A percentile compares a stretch with the other conserved stretches of the same genome.
These are phyloP conservation scores for Trichosporon sp. DNA, from an alignment of 1,284 basidiomycete genomes.

Conservation along the genomic window DNA sequence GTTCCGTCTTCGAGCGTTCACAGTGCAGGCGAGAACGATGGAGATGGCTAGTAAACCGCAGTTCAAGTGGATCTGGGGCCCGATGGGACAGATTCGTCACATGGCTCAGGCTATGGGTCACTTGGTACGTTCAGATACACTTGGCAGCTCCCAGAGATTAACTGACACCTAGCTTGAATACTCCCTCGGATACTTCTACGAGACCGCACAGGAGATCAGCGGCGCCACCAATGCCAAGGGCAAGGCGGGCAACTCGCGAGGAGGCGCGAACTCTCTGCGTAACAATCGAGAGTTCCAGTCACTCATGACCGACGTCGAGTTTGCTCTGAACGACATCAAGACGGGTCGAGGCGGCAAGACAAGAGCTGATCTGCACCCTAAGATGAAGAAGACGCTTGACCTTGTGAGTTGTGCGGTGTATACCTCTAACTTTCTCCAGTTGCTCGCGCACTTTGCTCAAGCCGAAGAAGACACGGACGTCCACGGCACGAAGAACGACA, in stretches of 20 bases:
- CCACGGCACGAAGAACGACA: conserved; percentile 51
- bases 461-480: conserved; percentile 54
- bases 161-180: conserved; percentile 62
- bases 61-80: conserved; percentile 27
- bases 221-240: conserved; percentile 38
- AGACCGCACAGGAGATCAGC: conserved; percentile 51
- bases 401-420: conserved; percentile 47
- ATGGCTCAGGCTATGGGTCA: conserved; percentile 75
- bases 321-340: conserved; percentile 36
- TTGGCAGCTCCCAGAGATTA: not conserved
- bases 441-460: conserved; percentile 73
- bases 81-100: conserved; percentile 38
- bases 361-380: conserved; percentile 63
- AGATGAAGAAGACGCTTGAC: conserved; percentile 76
- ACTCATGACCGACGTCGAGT: conserved; percentile 41
- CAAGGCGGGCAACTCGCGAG: conserved; percentile 39
- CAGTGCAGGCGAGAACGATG: conserved; percentile 35
- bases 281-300: conserved; percentile 44
- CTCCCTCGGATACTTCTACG: conserved; percentile 71
- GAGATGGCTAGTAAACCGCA: conserved; percentile 28
- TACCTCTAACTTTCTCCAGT: conserved; percentile 18
- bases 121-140: conserved; percentile 54
- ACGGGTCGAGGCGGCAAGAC: conserved; percentile 45
- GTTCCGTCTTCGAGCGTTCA: conserved; percentile 37
- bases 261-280: conserved; percentile 26